These are phyloP conservation scores for Colletotrichum truncatum DNA, from an alignment of 2,329 filamentous ascomycete species.

Conservation along the genomic window DNA sequence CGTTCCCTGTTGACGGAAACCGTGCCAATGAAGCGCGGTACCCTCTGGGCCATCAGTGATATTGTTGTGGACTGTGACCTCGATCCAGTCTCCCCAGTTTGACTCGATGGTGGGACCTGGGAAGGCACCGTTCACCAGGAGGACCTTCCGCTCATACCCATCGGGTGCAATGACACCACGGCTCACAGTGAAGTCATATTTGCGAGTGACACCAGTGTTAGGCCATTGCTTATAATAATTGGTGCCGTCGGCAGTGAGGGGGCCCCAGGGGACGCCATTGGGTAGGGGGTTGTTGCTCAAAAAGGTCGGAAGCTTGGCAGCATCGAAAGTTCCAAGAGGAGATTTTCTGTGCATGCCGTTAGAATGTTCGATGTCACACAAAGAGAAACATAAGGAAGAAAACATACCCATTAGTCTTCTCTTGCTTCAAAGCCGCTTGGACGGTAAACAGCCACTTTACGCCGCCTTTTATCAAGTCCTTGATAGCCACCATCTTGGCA, in stretches of 20 bases:
- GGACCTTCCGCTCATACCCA: constrained; percentile 59
- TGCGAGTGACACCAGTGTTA: constrained; percentile 62
- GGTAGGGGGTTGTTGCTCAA: constrained; percentile 59
- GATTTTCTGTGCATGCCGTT: constrained; percentile 44
- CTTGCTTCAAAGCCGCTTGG: constrained; percentile 39
- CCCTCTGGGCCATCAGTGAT: constrained; percentile 61
- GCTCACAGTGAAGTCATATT: constrained; percentile 63
- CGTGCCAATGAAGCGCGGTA: constrained; percentile 62
- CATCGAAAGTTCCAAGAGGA: constrained; percentile 48
- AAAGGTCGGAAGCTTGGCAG: constrained; percentile 50
- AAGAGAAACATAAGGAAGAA: neutral
- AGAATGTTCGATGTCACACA: neutral
- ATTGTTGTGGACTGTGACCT: constrained; percentile 76
- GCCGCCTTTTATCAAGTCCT: constrained; percentile 21
- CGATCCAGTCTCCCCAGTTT: constrained; percentile 69
- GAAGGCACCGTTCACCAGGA: constrained; percentile 72
- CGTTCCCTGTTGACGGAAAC: constrained; percentile 57
- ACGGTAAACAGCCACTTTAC: constrained; percentile 33
- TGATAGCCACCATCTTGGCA: constrained; percentile 37
- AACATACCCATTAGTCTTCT: constrained; percentile 49
- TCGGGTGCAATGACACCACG: constrained; percentile 63
- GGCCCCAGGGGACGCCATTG: constrained; percentile 62
- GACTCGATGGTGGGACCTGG: constrained; percentile 74
- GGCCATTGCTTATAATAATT: constrained; percentile 61
- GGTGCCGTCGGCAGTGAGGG: constrained; percentile 47